These are phyloP conservation scores for Aspergillus pseudoglaucus DNA, from an alignment of 2,329 filamentous ascomycete genomes.

Conservation along the genomic window DNA sequence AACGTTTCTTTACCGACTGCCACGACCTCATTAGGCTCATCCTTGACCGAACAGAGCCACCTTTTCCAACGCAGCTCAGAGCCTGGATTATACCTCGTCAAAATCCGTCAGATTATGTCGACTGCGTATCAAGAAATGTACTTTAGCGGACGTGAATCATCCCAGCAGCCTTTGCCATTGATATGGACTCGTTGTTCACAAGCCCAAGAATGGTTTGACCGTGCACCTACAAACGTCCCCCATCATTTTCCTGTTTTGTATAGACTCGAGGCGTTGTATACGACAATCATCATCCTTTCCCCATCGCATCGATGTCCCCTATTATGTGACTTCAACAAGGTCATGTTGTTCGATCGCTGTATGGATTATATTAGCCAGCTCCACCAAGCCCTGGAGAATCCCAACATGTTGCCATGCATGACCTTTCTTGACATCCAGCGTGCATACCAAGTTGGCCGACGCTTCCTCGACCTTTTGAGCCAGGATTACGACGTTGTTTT, in stretches of 20 bases:
- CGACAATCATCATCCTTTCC: slow-evolving; percentile 81
- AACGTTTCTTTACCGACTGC: slow-evolving; percentile 67
- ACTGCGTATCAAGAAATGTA: slow-evolving; percentile 85
- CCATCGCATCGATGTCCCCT: slow-evolving; percentile 65
- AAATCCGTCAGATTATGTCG: slow-evolving; percentile 78
- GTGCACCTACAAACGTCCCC: slow-evolving; percentile 61
- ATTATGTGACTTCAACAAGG: slow-evolving; percentile 68
- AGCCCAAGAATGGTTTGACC: slow-evolving; percentile 71
- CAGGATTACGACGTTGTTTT: slow-evolving; percentile 46
- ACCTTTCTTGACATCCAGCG: slow-evolving; percentile 85
- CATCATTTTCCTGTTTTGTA: slow-evolving; percentile 67
- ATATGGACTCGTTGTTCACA: slow-evolving; percentile 43
- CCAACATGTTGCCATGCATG: slow-evolving; percentile 60
- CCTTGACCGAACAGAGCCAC: slow-evolving; percentile 35
- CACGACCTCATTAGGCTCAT: slow-evolving; percentile 41
- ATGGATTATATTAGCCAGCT: slow-evolving; percentile 75
- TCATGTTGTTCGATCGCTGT: slow-evolving; percentile 78
- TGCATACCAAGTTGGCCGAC: slow-evolving; percentile 62
- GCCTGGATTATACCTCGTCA: slow-evolving; percentile 70
- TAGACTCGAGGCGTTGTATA: slow-evolving; percentile 83
- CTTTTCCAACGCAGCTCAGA: slow-evolving; percentile 55
- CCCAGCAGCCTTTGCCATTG: slow-evolving; percentile 55
- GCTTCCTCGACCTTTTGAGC: slow-evolving; percentile 52
- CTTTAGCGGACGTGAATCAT: slow-evolving; percentile 64
- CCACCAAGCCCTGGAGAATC: slow-evolving; percentile 57